Conservation (phyloP, 179 eudicot species). For the Heliamphora pulchella region DNA sequence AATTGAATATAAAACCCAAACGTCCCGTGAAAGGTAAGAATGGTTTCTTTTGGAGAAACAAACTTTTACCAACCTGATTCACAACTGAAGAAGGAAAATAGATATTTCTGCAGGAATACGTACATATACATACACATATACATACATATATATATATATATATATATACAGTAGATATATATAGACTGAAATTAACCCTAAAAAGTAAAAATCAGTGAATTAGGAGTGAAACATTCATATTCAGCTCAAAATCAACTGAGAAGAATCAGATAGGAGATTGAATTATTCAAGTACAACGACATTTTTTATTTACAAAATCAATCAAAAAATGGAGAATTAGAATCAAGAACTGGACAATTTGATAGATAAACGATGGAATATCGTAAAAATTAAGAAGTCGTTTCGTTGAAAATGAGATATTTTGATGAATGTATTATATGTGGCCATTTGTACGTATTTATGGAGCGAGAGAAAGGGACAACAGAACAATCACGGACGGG, state of each 20-base stretch:
- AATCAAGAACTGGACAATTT: no score
- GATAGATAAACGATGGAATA: no score
- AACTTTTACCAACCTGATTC: not conserved
- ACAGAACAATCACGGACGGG: conserved; percentile 17
- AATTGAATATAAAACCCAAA: conserved; percentile 15
- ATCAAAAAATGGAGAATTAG: no score
- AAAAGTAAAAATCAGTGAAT: not conserved
- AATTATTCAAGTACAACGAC: not conserved
- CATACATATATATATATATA: no score
- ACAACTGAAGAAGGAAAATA: not conserved
- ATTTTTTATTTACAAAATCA: no score
- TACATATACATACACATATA: not conserved
- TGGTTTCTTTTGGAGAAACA: conserved; percentile 13
- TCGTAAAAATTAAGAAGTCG: no score
- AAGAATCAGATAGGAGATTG: not conserved
- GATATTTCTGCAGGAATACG: not conserved
- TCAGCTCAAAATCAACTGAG: not conserved
- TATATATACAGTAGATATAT: no score
- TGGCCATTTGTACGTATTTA: not conserved
- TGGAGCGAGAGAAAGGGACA: not conserved
- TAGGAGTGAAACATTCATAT: not conserved
- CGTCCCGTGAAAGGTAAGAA: conserved; percentile 44
- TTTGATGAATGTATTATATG: no score
- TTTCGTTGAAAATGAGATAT: no score
- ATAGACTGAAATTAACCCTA: no score